Evolutionary conservation across 805 yeast genomes (phyloP).

Genomic region (Candida sphagnicola): DNA sequence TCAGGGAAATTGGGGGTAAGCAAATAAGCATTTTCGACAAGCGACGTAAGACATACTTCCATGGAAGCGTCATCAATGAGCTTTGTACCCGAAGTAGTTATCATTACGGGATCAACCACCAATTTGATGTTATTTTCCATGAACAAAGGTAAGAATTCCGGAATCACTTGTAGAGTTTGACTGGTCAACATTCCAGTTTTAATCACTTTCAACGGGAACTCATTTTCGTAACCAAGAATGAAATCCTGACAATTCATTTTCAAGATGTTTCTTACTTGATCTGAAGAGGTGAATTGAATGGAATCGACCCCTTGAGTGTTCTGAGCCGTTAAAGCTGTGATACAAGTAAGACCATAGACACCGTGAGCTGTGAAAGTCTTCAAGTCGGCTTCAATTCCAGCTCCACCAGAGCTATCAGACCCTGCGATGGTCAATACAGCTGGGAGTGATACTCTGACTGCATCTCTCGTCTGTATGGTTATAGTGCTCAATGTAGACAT

Average conservation of each 20-base stretch:
- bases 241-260: constrained; percentile 57
- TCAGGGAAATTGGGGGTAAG: constrained; percentile 77
- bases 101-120: constrained; percentile 81
- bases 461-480: background rate
- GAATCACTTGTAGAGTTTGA: constrained; percentile 49
- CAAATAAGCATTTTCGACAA: constrained; percentile 53
- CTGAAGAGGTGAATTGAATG: constrained; percentile 39
- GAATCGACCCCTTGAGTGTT: constrained; percentile 52
- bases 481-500: background rate
- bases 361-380: constrained; percentile 74
- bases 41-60: constrained; percentile 33
- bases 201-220: constrained; percentile 49
- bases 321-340: constrained; percentile 78
- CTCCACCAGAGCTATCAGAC: constrained; percentile 85
- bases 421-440: constrained; percentile 52
- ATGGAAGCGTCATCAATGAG: constrained; percentile 49
- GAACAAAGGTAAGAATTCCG: constrained; percentile 28
- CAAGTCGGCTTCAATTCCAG: constrained; percentile 87
- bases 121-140: constrained; percentile 27
- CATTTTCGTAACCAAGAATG: constrained; percentile 23
- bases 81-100: constrained; percentile 70
- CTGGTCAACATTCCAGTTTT: constrained; percentile 76
- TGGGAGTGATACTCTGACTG: constrained; percentile 7
- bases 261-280: constrained; percentile 46
- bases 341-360: constrained; percentile 73